Evolutionary conservation across 2,329 filamentous ascomycete species (phyloP), one percentile per base, ranked within the genome.

Genomic region (Diaporthe sp.): DNA sequence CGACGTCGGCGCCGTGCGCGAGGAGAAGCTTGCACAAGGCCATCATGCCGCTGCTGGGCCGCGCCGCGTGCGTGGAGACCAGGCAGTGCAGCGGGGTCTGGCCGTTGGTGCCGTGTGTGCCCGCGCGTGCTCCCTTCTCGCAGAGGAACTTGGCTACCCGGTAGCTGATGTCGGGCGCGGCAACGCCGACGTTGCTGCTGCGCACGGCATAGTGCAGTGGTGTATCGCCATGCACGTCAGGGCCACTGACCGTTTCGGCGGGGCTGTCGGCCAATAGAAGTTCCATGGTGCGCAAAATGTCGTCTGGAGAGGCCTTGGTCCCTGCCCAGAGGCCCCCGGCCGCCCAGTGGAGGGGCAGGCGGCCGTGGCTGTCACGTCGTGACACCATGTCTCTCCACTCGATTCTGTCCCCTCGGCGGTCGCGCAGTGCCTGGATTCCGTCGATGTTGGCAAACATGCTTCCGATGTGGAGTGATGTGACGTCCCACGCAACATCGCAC

Each of bases 61-160:
- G 73, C 81, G 85, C 78, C 31, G 91, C 92, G 79, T 91, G 91
- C 10, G 79, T 71, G 13, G 68, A 71, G 0, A 61, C 1, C 37
- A 71, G 8, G 34, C 39, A 55, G 42, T 80, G 77, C 12, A 81
- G 75, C 2, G 80, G 79, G 15, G 77, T 78, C 22, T 74, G 77
- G 6, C 77, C 78, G 37, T 75, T 77, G 3, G 37, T 44, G 44
- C 76, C 77, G 15, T 58, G 59, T 13, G 76, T 53, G 68, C 77
- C 72, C n/a, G 77, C 59, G 31, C 78, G 73, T 31, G 79, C 80
- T 19, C 79, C 80, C 22, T 76, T 74, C 28, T 81, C 78, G 17
- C 77, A 79, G 22, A 81, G 75, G 4, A 81, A 49, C 39, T 77
- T 74, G 22, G 75, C 77, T n/a, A 81, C 71, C 22, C 9, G 65